These are phyloP conservation scores for Lasiodiplodia hormozganensis DNA, from an alignment of 2,329 filamentous ascomycete species.

Conservation along the genomic window DNA sequence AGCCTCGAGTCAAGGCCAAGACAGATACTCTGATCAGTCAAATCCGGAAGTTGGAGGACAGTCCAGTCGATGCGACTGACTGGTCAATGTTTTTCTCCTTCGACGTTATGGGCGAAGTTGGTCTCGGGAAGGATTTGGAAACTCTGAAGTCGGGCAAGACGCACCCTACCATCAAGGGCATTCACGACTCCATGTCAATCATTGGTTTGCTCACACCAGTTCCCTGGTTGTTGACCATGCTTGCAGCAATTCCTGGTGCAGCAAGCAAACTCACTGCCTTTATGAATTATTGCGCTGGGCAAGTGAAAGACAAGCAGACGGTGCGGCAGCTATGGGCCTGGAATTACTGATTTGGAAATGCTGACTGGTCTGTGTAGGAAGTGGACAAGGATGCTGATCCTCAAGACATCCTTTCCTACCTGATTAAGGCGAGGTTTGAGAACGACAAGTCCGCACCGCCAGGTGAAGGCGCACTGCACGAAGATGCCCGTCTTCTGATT, in stretches of 20 bases:
- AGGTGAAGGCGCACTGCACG: constrained; percentile 38
- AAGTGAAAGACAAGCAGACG: constrained; percentile 44
- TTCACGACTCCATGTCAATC: constrained; percentile 46
- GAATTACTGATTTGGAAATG: too few relatives aligned
- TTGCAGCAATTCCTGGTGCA: constrained; percentile 41
- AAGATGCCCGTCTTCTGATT: constrained; percentile 45
- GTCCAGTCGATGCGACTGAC: constrained; percentile 38
- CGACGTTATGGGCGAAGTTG: constrained; percentile 58
- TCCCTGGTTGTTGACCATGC: constrained; percentile 46
- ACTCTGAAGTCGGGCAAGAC: constrained; percentile 41
- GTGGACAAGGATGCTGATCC: constrained; percentile 38
- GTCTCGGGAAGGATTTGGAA: constrained; percentile 50
- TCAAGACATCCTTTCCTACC: constrained; percentile 49
- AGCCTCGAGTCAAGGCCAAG: constrained; percentile 43
- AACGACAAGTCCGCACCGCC: constrained; percentile 46
- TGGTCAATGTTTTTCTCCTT: constrained; percentile 53
- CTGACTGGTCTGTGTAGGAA: background rate
- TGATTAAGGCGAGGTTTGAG: constrained; percentile 48
- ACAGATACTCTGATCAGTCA: constrained; percentile 37
- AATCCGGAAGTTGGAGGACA: constrained; percentile 35
- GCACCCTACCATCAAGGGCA: constrained; percentile 42
- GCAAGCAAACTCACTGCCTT: constrained; percentile 39
- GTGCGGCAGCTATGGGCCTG: background rate
- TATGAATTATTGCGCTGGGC: constrained; percentile 38
- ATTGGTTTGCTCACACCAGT: constrained; percentile 43